phyloP scores from a whole-genome alignment of 2,329 filamentous ascomycete species.

The Pyrenochaeta sp. region DNA sequence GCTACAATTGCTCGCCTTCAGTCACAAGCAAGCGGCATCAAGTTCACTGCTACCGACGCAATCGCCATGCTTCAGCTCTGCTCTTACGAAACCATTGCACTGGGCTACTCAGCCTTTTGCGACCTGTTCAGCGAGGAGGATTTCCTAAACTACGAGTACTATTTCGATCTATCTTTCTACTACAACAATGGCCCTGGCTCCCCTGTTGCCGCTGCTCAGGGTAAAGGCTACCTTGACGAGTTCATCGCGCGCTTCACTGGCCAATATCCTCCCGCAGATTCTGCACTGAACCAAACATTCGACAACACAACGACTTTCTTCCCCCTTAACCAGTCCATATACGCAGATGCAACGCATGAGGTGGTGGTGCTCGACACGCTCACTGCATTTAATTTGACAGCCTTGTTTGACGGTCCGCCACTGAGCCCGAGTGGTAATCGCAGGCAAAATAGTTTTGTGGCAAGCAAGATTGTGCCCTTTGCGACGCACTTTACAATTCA shows the following conservation, averaged over 20 bases:
- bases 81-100: constrained; percentile 46
- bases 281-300: constrained; percentile 39
- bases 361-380: constrained; percentile 46
- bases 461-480: constrained; percentile 40
- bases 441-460: constrained; percentile 35
- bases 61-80: constrained; percentile 53
- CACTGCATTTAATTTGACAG: constrained; percentile 41
- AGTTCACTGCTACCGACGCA: constrained; percentile 45
- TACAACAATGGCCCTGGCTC: constrained; percentile 44
- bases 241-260: constrained; percentile 41
- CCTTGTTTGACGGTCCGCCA: constrained; percentile 37
- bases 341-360: constrained; percentile 55
- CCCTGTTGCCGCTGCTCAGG: constrained; percentile 41
- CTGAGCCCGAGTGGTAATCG: constrained; percentile 26
- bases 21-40: constrained; percentile 34
- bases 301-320: constrained; percentile 55
- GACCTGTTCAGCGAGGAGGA: constrained; percentile 53
- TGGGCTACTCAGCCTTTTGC: constrained; percentile 57
- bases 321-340: constrained; percentile 55
- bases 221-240: constrained; percentile 42
- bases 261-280: constrained; percentile 26
- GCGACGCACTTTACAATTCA: constrained; percentile 43
- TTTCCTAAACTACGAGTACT: constrained; percentile 56
- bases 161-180: constrained; percentile 53
- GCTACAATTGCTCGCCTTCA: constrained; percentile 38